Evolutionary conservation across 2,329 filamentous ascomycete genomes (phyloP).

Genomic region (Escovopsis sp.): DNA sequence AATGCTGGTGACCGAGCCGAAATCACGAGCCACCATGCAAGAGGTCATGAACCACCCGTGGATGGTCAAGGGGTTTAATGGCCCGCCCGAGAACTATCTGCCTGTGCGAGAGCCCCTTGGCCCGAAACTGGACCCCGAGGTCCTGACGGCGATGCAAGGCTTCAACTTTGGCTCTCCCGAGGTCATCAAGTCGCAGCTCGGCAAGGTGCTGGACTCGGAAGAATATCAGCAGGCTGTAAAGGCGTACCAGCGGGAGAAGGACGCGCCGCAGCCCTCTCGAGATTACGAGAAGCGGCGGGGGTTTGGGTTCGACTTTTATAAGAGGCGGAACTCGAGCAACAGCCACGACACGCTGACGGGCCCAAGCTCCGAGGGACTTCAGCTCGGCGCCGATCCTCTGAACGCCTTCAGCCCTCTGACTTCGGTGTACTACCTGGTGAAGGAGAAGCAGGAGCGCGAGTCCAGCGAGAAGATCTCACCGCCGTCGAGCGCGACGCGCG

Average conservation of each 20-base stretch:
- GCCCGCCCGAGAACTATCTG: slow-evolving; percentile 77
- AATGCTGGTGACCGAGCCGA: slow-evolving; percentile 92
- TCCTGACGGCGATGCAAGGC: slow-evolving; percentile 88
- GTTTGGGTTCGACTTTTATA: slow-evolving; percentile 92
- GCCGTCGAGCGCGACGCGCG: slow-evolving; percentile 26
- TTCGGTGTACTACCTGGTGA: slow-evolving; percentile 92
- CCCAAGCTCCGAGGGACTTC: slow-evolving; percentile 73
- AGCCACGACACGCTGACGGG: slow-evolving; percentile 76
- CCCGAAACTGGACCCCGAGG: slow-evolving; percentile 65
- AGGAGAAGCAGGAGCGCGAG: slow-evolving; percentile 82
- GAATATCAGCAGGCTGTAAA: slow-evolving; percentile 83
- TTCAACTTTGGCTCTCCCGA: slow-evolving; percentile 92
- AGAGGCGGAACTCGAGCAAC: slow-evolving; percentile 73
- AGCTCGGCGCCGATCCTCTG: slow-evolving; percentile 69
- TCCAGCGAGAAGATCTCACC: slow-evolving; percentile 24
- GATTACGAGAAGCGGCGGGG: slow-evolving; percentile 72
- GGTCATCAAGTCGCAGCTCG: slow-evolving; percentile 66
- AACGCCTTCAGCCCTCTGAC: slow-evolving; percentile 88
- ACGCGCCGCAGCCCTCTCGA: slow-evolving; percentile 37
- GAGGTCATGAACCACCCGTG: slow-evolving; percentile 94
- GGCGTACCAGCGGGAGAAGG: slow-evolving; percentile 51
- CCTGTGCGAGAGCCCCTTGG: slow-evolving; percentile 72
- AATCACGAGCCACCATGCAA: slow-evolving; percentile 66
- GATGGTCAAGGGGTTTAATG: slow-evolving; percentile 84
- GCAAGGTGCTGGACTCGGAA: slow-evolving; percentile 76